These are phyloP conservation scores for Naematelia encephala DNA, from an alignment of 768 basidiomycete species.

Conservation along the genomic window DNA sequence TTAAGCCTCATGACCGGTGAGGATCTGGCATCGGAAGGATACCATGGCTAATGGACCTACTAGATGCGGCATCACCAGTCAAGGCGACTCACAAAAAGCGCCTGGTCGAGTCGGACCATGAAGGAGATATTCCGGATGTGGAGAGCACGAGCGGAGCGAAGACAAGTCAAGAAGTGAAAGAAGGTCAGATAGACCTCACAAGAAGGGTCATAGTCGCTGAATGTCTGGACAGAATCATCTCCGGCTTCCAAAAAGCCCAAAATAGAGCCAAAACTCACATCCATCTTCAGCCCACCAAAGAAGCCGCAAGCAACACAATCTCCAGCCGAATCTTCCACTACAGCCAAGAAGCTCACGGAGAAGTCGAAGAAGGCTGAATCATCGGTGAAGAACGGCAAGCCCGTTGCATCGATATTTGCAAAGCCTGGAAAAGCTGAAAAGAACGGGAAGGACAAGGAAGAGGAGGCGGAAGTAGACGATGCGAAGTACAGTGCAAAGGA, in stretches of 20 bases:
- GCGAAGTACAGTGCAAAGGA: conserved; percentile 1
- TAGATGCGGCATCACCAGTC: conserved; percentile 22
- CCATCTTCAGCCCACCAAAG: conserved; percentile 17
- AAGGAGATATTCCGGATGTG: conserved; percentile 11
- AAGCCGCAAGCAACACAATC: conserved; percentile 10
- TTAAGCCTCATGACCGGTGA: conserved; percentile 22
- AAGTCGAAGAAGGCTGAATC: conserved; percentile 12
- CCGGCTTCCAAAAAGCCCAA: conserved; percentile 42
- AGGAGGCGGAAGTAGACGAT: conserved; percentile 16
- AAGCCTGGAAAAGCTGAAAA: conserved; percentile 19
- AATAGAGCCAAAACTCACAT: conserved; percentile 16
- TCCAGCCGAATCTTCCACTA: background rate
- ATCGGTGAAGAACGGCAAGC: conserved; percentile 19
- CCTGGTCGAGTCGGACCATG: conserved; percentile 35
- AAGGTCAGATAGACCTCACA: background rate
- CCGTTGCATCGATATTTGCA: conserved; percentile 42
- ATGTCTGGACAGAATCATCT: conserved; percentile 13
- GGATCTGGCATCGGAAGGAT: background rate
- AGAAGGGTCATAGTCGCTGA: background rate
- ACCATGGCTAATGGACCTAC: background rate
- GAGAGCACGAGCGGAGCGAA: background rate
- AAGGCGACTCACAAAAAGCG: conserved; percentile 33
- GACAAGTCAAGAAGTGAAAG: background rate
- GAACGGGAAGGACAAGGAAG: conserved; percentile 12
- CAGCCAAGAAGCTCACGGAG: background rate